Conservation (phyloP, 805 yeast species). For the Hanseniaspora mollemarum region DNA sequence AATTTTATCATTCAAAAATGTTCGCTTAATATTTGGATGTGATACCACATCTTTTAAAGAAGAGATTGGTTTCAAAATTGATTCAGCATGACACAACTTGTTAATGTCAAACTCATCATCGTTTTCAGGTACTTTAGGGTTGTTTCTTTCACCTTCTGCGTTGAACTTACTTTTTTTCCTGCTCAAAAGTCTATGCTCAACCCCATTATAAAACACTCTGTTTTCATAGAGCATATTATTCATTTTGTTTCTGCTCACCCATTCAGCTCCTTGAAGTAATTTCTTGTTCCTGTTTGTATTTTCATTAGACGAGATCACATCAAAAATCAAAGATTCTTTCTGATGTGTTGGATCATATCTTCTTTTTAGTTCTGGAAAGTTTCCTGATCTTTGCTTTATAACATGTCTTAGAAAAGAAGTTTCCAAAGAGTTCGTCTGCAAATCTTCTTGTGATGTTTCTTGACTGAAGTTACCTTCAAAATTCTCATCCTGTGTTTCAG, state of each 20-base stretch:
- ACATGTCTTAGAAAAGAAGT: conserved; percentile 24
- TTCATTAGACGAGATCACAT: conserved; percentile 26
- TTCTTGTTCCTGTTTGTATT: conserved; percentile 48
- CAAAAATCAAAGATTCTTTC: conserved; percentile 19
- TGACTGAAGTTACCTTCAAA: neutral
- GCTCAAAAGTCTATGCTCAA: conserved; percentile 29
- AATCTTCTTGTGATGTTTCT: conserved; percentile 13
- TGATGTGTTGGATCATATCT: conserved; percentile 22
- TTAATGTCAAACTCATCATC: conserved; percentile 37
- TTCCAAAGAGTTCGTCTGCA: conserved; percentile 18
- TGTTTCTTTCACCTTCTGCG: conserved; percentile 14
- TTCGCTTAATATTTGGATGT: conserved; percentile 56
- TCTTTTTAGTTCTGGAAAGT: conserved; percentile 26
- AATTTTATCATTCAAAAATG: conserved; percentile 44
- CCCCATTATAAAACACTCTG: conserved; percentile 29
- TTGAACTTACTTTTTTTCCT: conserved; percentile 20
- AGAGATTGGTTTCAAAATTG: conserved; percentile 62
- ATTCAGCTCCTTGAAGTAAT: conserved; percentile 39
- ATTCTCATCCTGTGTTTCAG: neutral
- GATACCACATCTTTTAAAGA: conserved; percentile 69
- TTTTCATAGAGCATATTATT: conserved; percentile 27
- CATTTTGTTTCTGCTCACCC: conserved; percentile 37
- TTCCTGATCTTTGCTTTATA: conserved; percentile 28
- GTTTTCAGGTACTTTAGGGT: conserved; percentile 27
- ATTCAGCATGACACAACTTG: conserved; percentile 40